Percentiles rank a stretch among this genome's conserved stretches.
phyloP scores from a whole-genome alignment of 2,329 filamentous ascomycete species.

The Phoma herbarum region DNA sequence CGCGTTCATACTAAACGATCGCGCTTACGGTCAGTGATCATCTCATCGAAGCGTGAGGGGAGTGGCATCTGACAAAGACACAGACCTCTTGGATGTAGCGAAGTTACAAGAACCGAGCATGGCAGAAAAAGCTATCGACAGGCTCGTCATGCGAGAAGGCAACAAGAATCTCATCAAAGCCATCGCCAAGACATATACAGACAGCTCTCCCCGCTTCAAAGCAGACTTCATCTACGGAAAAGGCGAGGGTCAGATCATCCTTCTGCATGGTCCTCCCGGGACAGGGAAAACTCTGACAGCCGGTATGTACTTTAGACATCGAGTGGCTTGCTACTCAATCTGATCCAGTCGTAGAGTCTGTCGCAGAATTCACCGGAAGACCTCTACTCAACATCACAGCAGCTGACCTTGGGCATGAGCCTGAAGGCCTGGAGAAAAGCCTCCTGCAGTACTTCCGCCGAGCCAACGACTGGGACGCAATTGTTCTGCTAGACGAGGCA shows the following conservation, averaged over 20 bases:
- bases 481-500: conserved; percentile 50
- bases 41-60: no score
- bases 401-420: conserved; percentile 30
- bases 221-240: conserved; percentile 57
- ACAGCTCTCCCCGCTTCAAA: conserved; percentile 1
- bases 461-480: conserved; percentile 34
- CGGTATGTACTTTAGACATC: conserved; percentile 28
- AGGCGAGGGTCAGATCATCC: conserved; percentile 30
- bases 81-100: conserved; percentile 4
- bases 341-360: conserved; percentile 23
- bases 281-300: conserved; percentile 87
- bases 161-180: conserved; percentile 7
- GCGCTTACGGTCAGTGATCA: conserved; percentile 15
- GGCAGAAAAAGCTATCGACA: background rate
- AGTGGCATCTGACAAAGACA: background rate
- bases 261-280: conserved; percentile 76
- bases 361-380: conserved; percentile 34
- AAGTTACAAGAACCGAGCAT: background rate
- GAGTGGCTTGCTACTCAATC: background rate
- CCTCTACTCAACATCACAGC: conserved; percentile 33
- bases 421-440: conserved; percentile 21
- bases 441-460: conserved; percentile 27
- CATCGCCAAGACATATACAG: conserved; percentile 2
- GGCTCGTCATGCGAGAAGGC: background rate
- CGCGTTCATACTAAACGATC: conserved; percentile 18